Conservation (phyloP, 306 rosid species). For the Citrullus colocynthis region DNA sequence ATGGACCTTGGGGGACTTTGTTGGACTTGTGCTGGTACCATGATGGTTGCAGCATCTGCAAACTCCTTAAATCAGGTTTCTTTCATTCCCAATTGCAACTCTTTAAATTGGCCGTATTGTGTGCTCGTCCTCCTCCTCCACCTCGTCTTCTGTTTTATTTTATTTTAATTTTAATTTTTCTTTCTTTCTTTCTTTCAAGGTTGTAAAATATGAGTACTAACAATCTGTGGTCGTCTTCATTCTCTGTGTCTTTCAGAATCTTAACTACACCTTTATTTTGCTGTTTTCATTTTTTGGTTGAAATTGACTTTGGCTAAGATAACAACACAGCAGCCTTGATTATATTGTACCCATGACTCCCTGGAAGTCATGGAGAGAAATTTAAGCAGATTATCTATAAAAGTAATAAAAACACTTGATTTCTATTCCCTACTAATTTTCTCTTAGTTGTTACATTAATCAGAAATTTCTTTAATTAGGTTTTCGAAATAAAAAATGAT, state of each 20-base stretch:
- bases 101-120: background rate
- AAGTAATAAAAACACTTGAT: background rate
- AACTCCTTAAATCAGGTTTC: slow-evolving; percentile 82
- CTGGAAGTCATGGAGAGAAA: background rate
- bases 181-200: background rate
- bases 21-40: slow-evolving; percentile 84
- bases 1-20: slow-evolving; percentile 55
- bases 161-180: no score
- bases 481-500: slow-evolving; percentile 67
- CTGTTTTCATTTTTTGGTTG: background rate
- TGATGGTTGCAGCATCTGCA: slow-evolving; percentile 98
- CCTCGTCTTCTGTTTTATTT: no score
- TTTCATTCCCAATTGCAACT: slow-evolving; percentile 1
- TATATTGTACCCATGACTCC: background rate
- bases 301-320: background rate
- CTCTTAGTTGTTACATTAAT: background rate
- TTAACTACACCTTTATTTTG: background rate
- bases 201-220: background rate
- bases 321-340: background rate
- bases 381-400: background rate
- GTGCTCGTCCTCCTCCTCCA: background rate
- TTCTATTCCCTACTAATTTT: background rate
- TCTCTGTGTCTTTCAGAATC: background rate
- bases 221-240: background rate
- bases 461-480: slow-evolving; percentile 21